Percentiles rank a stretch among this genome's conserved stretches.
phyloP scores from a whole-genome alignment of 306 rosid species.

The Biancaea sappan region DNA sequence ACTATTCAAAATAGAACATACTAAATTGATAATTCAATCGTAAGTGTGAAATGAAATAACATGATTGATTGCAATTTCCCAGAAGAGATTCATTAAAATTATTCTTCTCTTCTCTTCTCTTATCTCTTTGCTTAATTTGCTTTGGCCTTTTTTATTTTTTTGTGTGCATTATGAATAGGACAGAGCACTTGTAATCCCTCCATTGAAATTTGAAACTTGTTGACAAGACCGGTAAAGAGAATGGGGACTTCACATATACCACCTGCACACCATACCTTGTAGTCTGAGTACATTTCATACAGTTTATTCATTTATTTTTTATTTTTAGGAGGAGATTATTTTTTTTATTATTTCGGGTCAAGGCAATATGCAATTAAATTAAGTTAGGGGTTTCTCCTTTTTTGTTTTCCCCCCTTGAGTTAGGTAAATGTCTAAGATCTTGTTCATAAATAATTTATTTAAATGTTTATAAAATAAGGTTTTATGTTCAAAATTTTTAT shows the following conservation, averaged over 20 bases:
- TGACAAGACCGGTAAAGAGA: slow-evolving; percentile 16
- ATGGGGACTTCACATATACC: background rate
- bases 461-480: no score
- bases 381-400: no score
- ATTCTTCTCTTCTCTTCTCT: slow-evolving; percentile 2
- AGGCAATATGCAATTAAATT: background rate
- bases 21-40: slow-evolving; percentile 30
- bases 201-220: background rate
- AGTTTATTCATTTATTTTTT: no score
- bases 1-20: background rate
- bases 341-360: no score
- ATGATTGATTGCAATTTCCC: slow-evolving; percentile 22
- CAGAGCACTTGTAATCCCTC: slow-evolving; percentile 8
- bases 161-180: background rate
- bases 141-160: background rate
- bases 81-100: slow-evolving; percentile 18
- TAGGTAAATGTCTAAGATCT: no score
- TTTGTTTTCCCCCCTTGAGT: no score
- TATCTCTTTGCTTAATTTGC: background rate
- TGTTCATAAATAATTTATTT: no score
- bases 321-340: no score
- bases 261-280: background rate
- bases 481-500: no score
- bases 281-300: background rate
- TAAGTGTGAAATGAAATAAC: background rate